A percentile compares a stretch with the other conserved stretches of the same genome.
phyloP scores from a whole-genome alignment of 192 early-diverging fungal genomes.

The Coemansia guatemalensis region DNA sequence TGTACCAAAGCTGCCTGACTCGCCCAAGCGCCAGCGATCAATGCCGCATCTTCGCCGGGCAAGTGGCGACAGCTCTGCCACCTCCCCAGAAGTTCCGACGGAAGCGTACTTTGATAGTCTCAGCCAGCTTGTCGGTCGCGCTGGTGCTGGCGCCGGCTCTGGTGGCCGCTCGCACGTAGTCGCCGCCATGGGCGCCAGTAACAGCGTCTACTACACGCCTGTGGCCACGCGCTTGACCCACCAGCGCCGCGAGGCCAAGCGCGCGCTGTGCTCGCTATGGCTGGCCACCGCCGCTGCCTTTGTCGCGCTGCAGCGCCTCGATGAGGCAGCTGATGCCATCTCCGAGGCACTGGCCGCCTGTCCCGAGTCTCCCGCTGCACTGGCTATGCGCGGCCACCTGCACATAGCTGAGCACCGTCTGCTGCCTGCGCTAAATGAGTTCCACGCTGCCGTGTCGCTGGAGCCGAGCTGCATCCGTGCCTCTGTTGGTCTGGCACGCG shows the following conservation, averaged over 20 bases:
- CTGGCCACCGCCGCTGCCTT: constrained; percentile 39
- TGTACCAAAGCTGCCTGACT: neutral
- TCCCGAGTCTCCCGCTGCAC: constrained; percentile 48
- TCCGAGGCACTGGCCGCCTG: constrained; percentile 46
- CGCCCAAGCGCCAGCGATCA: constrained; percentile 46
- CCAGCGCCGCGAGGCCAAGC: constrained; percentile 32
- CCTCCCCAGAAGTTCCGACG: constrained; percentile 21
- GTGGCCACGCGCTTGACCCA: constrained; percentile 30
- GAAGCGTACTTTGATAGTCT: constrained; percentile 43
- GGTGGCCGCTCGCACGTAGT: constrained; percentile 7
- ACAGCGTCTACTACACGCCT: constrained; percentile 40
- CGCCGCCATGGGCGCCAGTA: constrained; percentile 3
- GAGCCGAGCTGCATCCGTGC: constrained; percentile 45
- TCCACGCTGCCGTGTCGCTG: constrained; percentile 49
- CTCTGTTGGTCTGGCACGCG: constrained; percentile 42
- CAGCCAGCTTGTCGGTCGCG: constrained; percentile 13
- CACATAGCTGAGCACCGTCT: constrained; percentile 23
- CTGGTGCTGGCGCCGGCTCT: constrained; percentile 4
- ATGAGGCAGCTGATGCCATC: constrained; percentile 36
- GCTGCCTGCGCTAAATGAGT: constrained; percentile 41
- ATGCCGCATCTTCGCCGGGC: constrained; percentile 46
- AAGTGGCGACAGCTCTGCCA: constrained; percentile 21
- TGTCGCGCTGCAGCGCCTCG: constrained; percentile 29
- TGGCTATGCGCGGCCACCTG: constrained; percentile 49
- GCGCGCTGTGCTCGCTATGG: constrained; percentile 48